phyloP scores from a whole-genome alignment of 1,284 basidiomycete species.

The Ustilago tritici region DNA sequence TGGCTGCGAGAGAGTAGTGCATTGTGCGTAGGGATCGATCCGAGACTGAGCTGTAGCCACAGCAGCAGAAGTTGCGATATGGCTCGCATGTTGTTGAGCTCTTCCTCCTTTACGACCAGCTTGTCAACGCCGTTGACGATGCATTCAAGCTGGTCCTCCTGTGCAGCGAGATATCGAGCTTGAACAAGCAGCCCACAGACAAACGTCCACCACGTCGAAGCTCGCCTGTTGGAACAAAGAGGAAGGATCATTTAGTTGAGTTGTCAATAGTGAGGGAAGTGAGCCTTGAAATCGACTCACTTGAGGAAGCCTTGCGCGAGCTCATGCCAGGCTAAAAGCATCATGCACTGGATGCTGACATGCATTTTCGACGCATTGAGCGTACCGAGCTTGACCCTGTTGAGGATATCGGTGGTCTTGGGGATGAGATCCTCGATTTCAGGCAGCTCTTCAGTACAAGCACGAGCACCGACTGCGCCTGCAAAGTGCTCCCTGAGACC shows the following conservation, averaged over 20 bases:
- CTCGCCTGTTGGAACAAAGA: slow-evolving; percentile 12
- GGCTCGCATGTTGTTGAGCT: slow-evolving; percentile 26
- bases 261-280: neutral
- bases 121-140: slow-evolving; percentile 33
- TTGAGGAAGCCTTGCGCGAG: slow-evolving; percentile 19
- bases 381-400: slow-evolving; percentile 4
- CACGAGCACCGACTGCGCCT: neutral
- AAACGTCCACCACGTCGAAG: slow-evolving; percentile 31
- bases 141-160: slow-evolving; percentile 9
- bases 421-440: slow-evolving; percentile 2
- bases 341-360: slow-evolving; percentile 17
- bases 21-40: neutral
- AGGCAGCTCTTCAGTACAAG: neutral
- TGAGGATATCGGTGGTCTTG: slow-evolving; percentile 2
- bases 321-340: slow-evolving; percentile 50
- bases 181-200: slow-evolving; percentile 10
- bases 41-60: slow-evolving; percentile 26
- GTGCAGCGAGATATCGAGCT: slow-evolving; percentile 5
- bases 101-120: slow-evolving; percentile 18
- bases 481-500: slow-evolving; percentile 5
- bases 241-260: neutral
- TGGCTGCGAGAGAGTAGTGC: neutral
- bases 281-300: slow-evolving; percentile 14
- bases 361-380: slow-evolving; percentile 16
- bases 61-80: slow-evolving; percentile 28